A percentile compares a stretch with the other conserved stretches of the same genome.
These are phyloP conservation scores for Ophiostoma quercus DNA, from an alignment of 2,329 filamentous ascomycete species.

Conservation along the genomic window DNA sequence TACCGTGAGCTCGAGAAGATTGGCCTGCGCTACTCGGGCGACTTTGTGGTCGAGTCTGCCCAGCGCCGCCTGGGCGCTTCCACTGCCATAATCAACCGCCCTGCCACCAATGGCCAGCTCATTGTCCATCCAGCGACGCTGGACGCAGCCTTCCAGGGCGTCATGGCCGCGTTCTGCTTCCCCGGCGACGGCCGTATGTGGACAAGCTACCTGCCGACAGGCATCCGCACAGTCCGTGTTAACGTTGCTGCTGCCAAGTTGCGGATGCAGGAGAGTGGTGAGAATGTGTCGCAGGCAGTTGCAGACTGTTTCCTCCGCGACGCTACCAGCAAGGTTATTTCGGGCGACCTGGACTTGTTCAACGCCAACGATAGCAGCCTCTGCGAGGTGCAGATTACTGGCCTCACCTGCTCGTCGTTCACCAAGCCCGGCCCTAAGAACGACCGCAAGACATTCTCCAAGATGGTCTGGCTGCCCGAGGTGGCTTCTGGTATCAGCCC, in stretches of 20 bases:
- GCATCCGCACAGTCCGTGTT: slow-evolving; percentile 27
- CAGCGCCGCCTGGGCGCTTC: slow-evolving; percentile 19
- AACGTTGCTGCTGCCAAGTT: slow-evolving; percentile 21
- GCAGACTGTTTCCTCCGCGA: slow-evolving; percentile 24
- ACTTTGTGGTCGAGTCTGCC: slow-evolving; percentile 23
- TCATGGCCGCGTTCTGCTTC: slow-evolving; percentile 33
- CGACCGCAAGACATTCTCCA: slow-evolving; percentile 23
- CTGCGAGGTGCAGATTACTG: slow-evolving; percentile 24
- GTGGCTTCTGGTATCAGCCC: slow-evolving; percentile 19
- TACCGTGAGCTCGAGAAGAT: slow-evolving; percentile 24
- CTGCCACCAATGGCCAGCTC: slow-evolving; percentile 19
- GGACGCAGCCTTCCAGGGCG: slow-evolving; percentile 36
- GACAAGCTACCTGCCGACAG: slow-evolving; percentile 33
- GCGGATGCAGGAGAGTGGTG: slow-evolving; percentile 4
- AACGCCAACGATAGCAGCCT: slow-evolving; percentile 16
- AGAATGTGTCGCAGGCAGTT: slow-evolving; percentile 15
- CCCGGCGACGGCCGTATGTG: slow-evolving; percentile 36
- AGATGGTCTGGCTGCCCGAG: slow-evolving; percentile 23
- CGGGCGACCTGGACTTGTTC: slow-evolving; percentile 24
- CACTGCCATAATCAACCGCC: slow-evolving; percentile 17
- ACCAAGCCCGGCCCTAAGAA: slow-evolving; percentile 23
- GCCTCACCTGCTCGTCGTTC: slow-evolving; percentile 25
- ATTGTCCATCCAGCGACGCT: slow-evolving; percentile 36
- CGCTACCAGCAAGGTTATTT: slow-evolving; percentile 24
- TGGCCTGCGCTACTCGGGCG: slow-evolving; percentile 23